phyloP scores from a whole-genome alignment of 345 rosid genomes.

The Brassica cretica region DNA sequence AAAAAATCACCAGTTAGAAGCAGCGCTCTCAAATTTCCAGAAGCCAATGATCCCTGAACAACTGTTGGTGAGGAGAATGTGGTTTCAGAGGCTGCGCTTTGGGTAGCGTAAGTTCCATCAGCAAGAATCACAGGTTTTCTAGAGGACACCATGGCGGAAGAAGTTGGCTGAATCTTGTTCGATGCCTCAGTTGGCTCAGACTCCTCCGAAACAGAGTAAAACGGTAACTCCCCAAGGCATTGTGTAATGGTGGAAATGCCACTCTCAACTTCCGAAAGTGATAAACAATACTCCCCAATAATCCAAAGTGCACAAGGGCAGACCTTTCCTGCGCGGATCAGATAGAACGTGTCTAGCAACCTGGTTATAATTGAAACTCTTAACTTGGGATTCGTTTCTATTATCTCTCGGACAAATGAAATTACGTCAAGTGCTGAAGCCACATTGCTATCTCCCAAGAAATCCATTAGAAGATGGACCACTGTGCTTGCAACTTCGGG shows the following conservation, averaged over 20 bases:
- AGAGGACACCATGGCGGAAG: conserved; percentile 64
- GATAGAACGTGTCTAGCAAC: conserved; percentile 83
- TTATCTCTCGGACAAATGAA: conserved; percentile 79
- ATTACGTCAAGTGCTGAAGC: conserved; percentile 86
- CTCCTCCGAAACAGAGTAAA: conserved; percentile 69
- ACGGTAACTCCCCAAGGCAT: conserved; percentile 87
- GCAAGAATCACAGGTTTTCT: conserved; percentile 84
- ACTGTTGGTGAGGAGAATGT: conserved; percentile 74
- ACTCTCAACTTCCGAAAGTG: conserved; percentile 83
- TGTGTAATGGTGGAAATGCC: conserved; percentile 81
- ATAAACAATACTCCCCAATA: conserved; percentile 84
- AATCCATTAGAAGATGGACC: conserved; percentile 90
- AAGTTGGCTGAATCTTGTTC: conserved; percentile 57
- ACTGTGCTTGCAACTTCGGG: conserved; percentile 94
- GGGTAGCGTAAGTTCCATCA: conserved; percentile 90
- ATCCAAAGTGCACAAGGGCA: conserved; percentile 94
- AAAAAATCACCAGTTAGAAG: conserved; percentile 93
- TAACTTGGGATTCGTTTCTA: conserved; percentile 78
- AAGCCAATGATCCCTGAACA: conserved; percentile 71
- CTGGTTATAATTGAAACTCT: conserved; percentile 87
- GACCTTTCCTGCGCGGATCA: conserved; percentile 83
- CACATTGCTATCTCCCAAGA: conserved; percentile 83
- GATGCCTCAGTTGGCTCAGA: conserved; percentile 65
- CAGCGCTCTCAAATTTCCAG: conserved; percentile 83
- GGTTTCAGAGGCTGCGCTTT: conserved; percentile 92